Conservation (phyloP, 78 protist genomes). For the Andalucia godoyi region DNA sequence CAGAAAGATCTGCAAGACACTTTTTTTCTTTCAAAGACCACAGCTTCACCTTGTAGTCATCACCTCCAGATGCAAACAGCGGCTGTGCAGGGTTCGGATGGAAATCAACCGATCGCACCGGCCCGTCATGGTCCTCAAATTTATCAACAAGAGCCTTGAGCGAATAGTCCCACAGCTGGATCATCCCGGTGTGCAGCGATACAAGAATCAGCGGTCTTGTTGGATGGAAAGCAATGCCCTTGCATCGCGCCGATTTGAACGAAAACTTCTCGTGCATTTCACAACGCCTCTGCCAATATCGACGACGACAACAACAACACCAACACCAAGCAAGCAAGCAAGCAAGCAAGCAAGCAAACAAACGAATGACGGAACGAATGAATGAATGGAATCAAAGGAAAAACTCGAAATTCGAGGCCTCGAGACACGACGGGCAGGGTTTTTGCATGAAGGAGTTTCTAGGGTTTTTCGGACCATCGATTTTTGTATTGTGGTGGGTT, state of each 20-base stretch:
- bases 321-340: too few relatives aligned
- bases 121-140: conserved; percentile 98
- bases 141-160: conserved; percentile 86
- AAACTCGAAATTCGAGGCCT: too few relatives aligned
- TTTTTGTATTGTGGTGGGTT: too few relatives aligned
- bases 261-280: too few relatives aligned
- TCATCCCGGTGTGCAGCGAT: conserved; percentile 85
- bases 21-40: conserved; percentile 96
- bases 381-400: too few relatives aligned
- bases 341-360: too few relatives aligned
- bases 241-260: conserved; percentile 60
- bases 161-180: conserved; percentile 96
- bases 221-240: conserved; percentile 95
- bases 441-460: too few relatives aligned
- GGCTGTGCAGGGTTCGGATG: conserved; percentile 95
- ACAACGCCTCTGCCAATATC: too few relatives aligned
- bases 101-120: conserved; percentile 95
- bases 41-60: conserved; percentile 93
- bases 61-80: conserved; percentile 97
- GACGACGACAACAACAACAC: too few relatives aligned
- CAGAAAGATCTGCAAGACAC: conserved; percentile 88
- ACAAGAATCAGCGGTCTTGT: conserved; percentile 93
- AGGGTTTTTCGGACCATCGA: too few relatives aligned
- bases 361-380: too few relatives aligned
- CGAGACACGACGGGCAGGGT: too few relatives aligned